A percentile compares a stretch with the other conserved stretches of the same genome.
Evolutionary conservation across 805 yeast species (phyloP).

Genomic region (Cyberlindnera lachancei): DNA sequence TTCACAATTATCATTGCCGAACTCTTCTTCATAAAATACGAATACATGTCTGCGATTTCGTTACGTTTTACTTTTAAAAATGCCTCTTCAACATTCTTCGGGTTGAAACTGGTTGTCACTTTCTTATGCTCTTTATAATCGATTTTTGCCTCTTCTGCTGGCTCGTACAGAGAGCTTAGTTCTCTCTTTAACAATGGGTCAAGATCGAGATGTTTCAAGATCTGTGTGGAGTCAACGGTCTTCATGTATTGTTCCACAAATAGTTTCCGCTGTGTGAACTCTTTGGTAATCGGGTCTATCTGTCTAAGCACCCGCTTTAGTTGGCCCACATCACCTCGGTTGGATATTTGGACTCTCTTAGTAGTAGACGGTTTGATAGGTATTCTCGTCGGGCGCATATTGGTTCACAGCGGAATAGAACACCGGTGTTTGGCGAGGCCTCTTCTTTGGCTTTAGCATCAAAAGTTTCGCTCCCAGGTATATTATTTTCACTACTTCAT

Average conservation of each 20-base stretch:
- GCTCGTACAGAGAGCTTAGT: constrained; percentile 6
- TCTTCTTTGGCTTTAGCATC: no score
- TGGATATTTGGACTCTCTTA: not conserved
- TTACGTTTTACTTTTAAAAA: constrained; percentile 3
- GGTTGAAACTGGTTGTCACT: constrained; percentile 2
- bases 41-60: constrained; percentile 5
- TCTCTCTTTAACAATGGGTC: constrained; percentile 10
- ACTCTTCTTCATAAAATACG: constrained; percentile 1
- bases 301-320: not conserved
- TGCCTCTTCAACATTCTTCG: constrained; percentile 3
- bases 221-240: constrained; percentile 1
- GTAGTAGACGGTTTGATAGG: not conserved
- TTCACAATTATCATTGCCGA: constrained; percentile 7
- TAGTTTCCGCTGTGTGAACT: constrained; percentile 8
- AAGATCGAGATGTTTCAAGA: constrained; percentile 5
- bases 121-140: constrained; percentile 2
- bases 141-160: constrained; percentile 3
- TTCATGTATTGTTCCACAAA: constrained; percentile 12
- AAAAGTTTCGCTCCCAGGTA: no score
- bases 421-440: no score
- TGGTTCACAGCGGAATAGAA: no score
- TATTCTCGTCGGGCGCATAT: no score
- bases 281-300: constrained; percentile 9
- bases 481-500: no score
- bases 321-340: not conserved